Conservation (phyloP, 768 basidiomycete genomes). For the Gloeopeniophorella convolvens region DNA sequence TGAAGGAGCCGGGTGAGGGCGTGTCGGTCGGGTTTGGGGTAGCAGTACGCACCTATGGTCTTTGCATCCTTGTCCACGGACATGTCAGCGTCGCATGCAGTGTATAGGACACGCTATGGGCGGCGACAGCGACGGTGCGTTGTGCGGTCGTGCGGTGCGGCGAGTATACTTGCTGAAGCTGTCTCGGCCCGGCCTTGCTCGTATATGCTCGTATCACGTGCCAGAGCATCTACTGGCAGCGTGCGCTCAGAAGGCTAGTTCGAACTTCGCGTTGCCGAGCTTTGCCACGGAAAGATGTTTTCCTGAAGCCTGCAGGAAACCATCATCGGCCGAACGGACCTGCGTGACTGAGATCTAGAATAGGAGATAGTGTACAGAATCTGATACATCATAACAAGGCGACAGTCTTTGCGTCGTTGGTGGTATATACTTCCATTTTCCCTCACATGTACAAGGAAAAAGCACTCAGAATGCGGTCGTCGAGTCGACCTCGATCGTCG, state of each 20-base stretch:
- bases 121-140: too few species aligned
- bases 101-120: too few species aligned
- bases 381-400: conserved; percentile 12
- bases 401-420: neutral
- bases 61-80: conserved; percentile 2
- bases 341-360: conserved; percentile 3
- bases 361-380: conserved; percentile 15
- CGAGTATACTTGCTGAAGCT: too few species aligned
- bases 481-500: conserved; percentile 97
- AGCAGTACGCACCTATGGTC: conserved; percentile 11
- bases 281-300: too few species aligned
- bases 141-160: too few species aligned
- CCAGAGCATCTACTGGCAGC: too few species aligned
- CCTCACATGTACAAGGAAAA: conserved; percentile 4
- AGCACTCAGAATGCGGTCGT: conserved; percentile 47
- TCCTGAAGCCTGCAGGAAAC: neutral
- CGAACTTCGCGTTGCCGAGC: too few species aligned
- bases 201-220: too few species aligned
- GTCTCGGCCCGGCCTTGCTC: too few species aligned
- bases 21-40: too few species aligned
- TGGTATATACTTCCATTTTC: conserved; percentile 14
- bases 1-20: neutral
- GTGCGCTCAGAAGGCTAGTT: too few species aligned
- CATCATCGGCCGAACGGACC: neutral
- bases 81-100: neutral